Conservation (phyloP, 2,329 filamentous ascomycete species). For the Colletotrichum navitas region DNA sequence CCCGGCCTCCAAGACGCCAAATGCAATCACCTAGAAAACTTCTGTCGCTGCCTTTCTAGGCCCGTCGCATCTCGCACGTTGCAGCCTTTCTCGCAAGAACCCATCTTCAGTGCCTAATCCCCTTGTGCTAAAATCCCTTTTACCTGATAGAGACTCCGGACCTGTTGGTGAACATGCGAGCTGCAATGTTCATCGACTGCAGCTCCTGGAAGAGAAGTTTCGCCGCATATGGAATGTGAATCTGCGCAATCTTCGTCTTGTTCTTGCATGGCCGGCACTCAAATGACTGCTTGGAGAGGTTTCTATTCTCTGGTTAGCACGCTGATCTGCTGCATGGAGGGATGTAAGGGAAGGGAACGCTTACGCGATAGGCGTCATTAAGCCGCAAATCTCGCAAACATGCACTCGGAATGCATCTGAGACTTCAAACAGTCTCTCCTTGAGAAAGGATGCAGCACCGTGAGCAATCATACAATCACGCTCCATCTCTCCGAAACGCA, state of each 20-base stretch:
- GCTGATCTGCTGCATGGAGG: slow-evolving; percentile 4
- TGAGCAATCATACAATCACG: slow-evolving; percentile 99
- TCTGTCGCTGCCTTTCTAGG: background rate
- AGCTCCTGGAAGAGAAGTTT: slow-evolving; percentile 99
- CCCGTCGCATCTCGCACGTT: background rate
- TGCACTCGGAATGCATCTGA: slow-evolving; percentile 98
- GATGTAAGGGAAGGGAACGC: slow-evolving; percentile 56
- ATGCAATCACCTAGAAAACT: slow-evolving; percentile 10
- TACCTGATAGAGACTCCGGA: slow-evolving; percentile 80
- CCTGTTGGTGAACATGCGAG: slow-evolving; percentile 93
- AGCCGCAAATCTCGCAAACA: slow-evolving; percentile 96
- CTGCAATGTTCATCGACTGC: slow-evolving; percentile 97
- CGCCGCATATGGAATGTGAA: slow-evolving; percentile 97
- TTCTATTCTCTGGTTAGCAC: slow-evolving; percentile 66
- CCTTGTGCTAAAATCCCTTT: slow-evolving; percentile 32
- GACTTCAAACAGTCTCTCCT: slow-evolving; percentile 96
- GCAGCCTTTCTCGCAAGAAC: background rate
- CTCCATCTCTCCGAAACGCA: slow-evolving; percentile 99
- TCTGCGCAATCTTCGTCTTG: slow-evolving; percentile 98
- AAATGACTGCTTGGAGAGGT: slow-evolving; percentile 94
- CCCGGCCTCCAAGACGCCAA: slow-evolving; percentile 33
- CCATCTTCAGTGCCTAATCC: background rate
- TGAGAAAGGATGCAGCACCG: slow-evolving; percentile 94
- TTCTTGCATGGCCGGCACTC: slow-evolving; percentile 99
- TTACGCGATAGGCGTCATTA: slow-evolving; percentile 99